These are phyloP conservation scores for Serendipita sp. DNA, from an alignment of 768 basidiomycete genomes.

Conservation along the genomic window DNA sequence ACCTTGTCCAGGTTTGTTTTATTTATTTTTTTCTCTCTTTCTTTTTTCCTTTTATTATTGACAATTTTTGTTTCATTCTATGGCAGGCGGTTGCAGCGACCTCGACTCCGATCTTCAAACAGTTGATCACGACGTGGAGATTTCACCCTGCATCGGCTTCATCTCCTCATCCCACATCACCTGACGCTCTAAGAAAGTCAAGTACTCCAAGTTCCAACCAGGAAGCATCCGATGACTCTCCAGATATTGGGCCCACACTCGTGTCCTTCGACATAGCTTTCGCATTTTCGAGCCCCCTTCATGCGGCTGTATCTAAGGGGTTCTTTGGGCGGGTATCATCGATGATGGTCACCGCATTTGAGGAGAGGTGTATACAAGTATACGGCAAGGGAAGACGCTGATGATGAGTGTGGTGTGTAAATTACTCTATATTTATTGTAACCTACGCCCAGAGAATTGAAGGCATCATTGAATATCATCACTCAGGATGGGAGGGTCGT, in stretches of 20 bases:
- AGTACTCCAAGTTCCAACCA: not conserved
- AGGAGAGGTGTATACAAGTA: conserved; percentile 59
- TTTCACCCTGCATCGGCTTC: conserved; percentile 41
- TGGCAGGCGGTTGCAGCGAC: conserved; percentile 55
- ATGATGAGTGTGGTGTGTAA: not conserved
- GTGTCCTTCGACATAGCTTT: conserved; percentile 76
- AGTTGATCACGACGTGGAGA: conserved; percentile 55
- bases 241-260: conserved; percentile 41
- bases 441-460: not conserved
- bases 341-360: conserved; percentile 87
- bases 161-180: conserved; percentile 26
- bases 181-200: conserved; percentile 1
- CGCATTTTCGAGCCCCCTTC: conserved; percentile 73
- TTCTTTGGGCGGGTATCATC: conserved; percentile 81
- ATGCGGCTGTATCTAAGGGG: conserved; percentile 64
- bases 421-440: not conserved
- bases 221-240: not conserved
- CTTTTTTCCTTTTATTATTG: not conserved
- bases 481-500: not conserved
- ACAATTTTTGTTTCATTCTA: not conserved
- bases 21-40: not conserved
- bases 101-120: conserved; percentile 57
- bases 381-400: conserved; percentile 34
- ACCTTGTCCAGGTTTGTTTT: conserved; percentile 58
- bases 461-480: not conserved